phyloP scores from a whole-genome alignment of 257 asterid genomes.

The Coffea eugenioides region DNA sequence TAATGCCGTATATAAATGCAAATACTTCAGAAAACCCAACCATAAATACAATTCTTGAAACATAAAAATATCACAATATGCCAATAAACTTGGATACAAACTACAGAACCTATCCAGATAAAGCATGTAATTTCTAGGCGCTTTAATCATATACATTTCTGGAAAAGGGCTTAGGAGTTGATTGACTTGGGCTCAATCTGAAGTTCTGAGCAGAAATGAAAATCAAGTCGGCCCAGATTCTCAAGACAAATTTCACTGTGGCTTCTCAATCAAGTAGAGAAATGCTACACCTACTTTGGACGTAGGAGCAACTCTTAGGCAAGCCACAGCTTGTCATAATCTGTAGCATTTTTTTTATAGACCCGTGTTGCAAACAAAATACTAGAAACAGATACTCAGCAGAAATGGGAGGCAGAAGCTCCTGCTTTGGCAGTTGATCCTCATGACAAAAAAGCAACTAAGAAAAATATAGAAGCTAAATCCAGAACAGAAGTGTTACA shows the following conservation, averaged over 20 bases:
- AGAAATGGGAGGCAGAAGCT: neutral
- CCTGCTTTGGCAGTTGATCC: neutral
- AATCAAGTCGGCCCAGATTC: neutral
- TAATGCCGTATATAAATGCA: neutral
- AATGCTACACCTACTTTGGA: neutral
- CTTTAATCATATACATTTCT: neutral
- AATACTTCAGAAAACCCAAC: neutral
- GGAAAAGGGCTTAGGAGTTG: neutral
- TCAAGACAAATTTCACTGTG: too few species aligned
- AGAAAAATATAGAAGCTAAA: neutral
- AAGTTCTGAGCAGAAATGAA: neutral
- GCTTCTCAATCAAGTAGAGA: neutral
- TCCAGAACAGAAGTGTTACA: neutral
- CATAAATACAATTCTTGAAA: neutral
- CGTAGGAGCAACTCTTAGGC: neutral
- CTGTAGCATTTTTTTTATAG: neutral
- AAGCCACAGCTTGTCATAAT: too few species aligned
- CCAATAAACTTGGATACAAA: neutral
- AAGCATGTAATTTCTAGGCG: neutral
- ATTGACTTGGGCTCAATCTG: neutral
- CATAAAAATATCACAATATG: neutral
- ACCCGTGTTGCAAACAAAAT: neutral
- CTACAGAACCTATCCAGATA: neutral
- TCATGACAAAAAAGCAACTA: neutral
- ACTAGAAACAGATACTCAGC: neutral